A percentile compares a stretch with the other conserved stretches of the same genome.
phyloP scores from a whole-genome alignment of 192 early-diverging fungal species.

The Coemansia sp. region DNA sequence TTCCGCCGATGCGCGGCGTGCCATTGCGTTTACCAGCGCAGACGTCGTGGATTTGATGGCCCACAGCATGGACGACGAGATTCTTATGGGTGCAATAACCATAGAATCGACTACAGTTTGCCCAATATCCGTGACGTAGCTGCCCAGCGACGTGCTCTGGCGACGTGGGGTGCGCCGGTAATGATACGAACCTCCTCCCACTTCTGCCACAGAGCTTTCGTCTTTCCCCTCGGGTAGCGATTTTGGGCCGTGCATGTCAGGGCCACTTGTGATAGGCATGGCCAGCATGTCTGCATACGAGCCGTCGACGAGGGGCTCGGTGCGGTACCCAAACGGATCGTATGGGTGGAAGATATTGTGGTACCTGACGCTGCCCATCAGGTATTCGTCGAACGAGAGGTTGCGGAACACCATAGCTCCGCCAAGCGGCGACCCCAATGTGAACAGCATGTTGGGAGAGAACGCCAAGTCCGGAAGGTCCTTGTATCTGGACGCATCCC shows the following conservation, averaged over 20 bases:
- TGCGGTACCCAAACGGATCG: slow-evolving; percentile 71
- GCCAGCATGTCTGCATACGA: slow-evolving; percentile 55
- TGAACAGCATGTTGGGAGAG: slow-evolving; percentile 34
- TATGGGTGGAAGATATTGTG: slow-evolving; percentile 77
- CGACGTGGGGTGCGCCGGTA: no score
- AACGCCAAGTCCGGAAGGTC: slow-evolving; percentile 26
- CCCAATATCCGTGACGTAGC: slow-evolving; percentile 30
- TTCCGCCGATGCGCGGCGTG: background rate
- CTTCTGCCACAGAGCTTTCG: background rate
- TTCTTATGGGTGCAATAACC: slow-evolving; percentile 18
- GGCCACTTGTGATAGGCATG: slow-evolving; percentile 30
- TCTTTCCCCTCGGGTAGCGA: background rate
- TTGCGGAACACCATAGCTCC: slow-evolving; percentile 66
- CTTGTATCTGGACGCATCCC: slow-evolving; percentile 22
- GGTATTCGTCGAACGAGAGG: slow-evolving; percentile 53
- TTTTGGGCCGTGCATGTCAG: background rate
- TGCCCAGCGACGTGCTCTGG: slow-evolving; percentile 13
- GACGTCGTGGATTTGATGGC: slow-evolving; percentile 21
- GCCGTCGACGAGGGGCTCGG: slow-evolving; percentile 63
- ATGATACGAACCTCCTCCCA: background rate
- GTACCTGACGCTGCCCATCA: slow-evolving; percentile 57
- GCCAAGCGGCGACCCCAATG: slow-evolving; percentile 46
- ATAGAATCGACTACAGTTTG: slow-evolving; percentile 32
- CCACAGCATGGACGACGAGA: slow-evolving; percentile 21
- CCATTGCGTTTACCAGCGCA: slow-evolving; percentile 12